Evolutionary conservation across 2,329 filamentous ascomycete genomes (phyloP).

Genomic region (Lachnellula subtilissima): DNA sequence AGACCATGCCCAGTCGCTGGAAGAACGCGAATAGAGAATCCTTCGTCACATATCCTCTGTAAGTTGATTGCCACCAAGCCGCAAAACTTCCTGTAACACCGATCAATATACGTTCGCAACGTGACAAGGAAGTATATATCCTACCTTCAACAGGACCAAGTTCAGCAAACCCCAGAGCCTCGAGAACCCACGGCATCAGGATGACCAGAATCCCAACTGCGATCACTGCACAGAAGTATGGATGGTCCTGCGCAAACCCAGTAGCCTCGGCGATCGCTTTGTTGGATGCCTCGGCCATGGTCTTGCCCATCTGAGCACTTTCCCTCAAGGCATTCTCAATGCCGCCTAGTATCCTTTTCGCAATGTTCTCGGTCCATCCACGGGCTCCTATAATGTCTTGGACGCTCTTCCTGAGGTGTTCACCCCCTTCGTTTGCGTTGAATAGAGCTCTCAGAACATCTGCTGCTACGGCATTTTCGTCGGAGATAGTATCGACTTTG

Average conservation of each 20-base stretch:
- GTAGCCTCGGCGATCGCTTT: neutral
- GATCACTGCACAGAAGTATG: neutral
- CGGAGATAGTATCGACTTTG: neutral
- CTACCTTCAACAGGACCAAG: slow-evolving; percentile 1
- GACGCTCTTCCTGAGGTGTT: neutral
- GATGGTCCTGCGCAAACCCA: neutral
- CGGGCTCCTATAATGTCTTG: neutral
- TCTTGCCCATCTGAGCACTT: neutral
- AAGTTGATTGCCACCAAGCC: slow-evolving; percentile 1
- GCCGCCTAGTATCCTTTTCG: neutral
- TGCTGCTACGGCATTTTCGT: neutral
- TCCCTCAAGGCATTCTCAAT: neutral
- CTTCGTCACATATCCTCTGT: neutral
- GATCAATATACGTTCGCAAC: neutral
- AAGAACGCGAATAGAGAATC: neutral
- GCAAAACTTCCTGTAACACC: neutral
- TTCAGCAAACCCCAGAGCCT: neutral
- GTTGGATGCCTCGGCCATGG: neutral
- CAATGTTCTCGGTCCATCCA: neutral
- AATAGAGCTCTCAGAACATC: neutral
- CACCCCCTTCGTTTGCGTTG: neutral
- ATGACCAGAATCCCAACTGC: neutral
- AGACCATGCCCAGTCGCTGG: slow-evolving; percentile 1
- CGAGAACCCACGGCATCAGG: slow-evolving; percentile 1
- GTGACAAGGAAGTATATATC: neutral